Percentiles rank a stretch among this genome's conserved stretches.
phyloP scores from a whole-genome alignment of 2,329 filamentous ascomycete species.

The Diplodia intermedia region DNA sequence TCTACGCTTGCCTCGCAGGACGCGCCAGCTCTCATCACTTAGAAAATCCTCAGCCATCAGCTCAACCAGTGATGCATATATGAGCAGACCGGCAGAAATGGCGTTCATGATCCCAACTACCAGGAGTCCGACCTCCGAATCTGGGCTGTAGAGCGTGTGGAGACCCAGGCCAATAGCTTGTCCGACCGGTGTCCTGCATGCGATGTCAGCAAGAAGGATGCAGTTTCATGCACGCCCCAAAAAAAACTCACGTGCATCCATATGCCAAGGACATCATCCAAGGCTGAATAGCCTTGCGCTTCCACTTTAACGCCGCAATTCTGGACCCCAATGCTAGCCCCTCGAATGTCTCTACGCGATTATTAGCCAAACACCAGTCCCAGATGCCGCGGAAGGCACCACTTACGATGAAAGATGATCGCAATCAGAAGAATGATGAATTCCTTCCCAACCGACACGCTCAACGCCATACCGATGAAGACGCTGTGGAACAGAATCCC shows the following conservation, averaged over 20 bases:
- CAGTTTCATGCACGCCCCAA: too few relatives aligned
- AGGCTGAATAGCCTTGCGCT: constrained; percentile 44
- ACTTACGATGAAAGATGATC: constrained; percentile 69
- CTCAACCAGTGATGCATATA: constrained; percentile 85
- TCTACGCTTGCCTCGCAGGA: constrained; percentile 67
- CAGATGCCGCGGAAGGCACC: not conserved
- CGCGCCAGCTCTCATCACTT: constrained; percentile 74
- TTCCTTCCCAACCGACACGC: constrained; percentile 68
- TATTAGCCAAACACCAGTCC: not conserved
- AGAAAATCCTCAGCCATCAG: constrained; percentile 85
- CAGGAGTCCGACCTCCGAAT: constrained; percentile 75
- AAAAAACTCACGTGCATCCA: constrained; percentile 55
- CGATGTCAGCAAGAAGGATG: not conserved
- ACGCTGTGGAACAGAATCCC: constrained; percentile 81
- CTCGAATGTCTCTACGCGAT: constrained; percentile 72
- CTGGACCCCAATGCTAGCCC: constrained; percentile 84
- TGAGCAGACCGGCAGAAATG: constrained; percentile 77
- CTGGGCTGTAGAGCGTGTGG: constrained; percentile 80
- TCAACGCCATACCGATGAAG: constrained; percentile 76
- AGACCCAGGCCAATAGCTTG: constrained; percentile 82
- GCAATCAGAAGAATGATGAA: constrained; percentile 72
- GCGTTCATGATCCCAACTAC: constrained; percentile 90
- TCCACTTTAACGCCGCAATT: constrained; percentile 75
- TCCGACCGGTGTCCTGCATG: constrained; percentile 71
- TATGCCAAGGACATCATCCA: constrained; percentile 82